Evolutionary conservation across 805 yeast species (phyloP).

Genomic region (Ogataea sp.): DNA sequence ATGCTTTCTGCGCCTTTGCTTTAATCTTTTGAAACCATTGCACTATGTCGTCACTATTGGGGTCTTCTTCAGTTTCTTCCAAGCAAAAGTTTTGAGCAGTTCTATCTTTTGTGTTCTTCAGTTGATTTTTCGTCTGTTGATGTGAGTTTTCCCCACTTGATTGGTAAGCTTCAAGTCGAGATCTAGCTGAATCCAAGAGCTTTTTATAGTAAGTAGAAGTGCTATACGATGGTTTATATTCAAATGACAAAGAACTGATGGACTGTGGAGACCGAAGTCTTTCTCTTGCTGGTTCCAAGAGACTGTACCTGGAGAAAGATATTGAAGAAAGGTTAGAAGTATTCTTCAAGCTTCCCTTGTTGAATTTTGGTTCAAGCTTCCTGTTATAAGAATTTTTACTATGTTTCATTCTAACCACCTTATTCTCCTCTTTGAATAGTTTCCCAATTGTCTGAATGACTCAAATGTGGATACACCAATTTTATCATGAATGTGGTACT

Average conservation of each 20-base stretch:
- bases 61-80: too few species aligned
- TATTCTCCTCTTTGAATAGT: too few species aligned
- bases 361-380: not conserved
- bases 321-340: not conserved
- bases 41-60: not conserved
- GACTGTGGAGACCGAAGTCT: too few species aligned
- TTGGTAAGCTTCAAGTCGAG: not conserved
- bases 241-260: not conserved
- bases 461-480: too few species aligned
- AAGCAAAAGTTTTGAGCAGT: too few species aligned
- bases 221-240: slow-evolving; percentile 1
- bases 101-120: too few species aligned
- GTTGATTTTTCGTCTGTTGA: too few species aligned
- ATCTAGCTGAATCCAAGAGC: slow-evolving; percentile 1
- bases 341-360: not conserved
- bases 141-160: too few species aligned
- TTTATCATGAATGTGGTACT: too few species aligned
- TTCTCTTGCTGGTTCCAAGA: not conserved
- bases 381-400: too few species aligned
- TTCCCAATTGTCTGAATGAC: too few species aligned
- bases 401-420: too few species aligned
- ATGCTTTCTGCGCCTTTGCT: not conserved
- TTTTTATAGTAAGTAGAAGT: slow-evolving; percentile 4
- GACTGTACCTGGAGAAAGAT: not conserved
- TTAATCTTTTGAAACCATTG: not conserved